Evolutionary conservation across 768 basidiomycete genomes (phyloP).

Genomic region (Pholiota conissans): DNA sequence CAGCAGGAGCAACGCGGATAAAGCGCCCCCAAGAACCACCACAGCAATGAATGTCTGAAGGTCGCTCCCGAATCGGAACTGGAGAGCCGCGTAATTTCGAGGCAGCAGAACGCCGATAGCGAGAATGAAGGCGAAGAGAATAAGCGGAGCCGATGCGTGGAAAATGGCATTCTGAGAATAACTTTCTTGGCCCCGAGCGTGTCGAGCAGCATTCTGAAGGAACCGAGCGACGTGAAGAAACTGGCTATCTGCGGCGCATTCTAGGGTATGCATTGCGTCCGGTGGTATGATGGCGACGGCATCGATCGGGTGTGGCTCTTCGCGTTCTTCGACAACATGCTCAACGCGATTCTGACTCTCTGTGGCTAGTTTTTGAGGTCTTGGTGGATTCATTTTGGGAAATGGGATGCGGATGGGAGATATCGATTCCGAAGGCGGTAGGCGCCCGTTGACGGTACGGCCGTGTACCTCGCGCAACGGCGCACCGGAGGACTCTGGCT

Average conservation of each 20-base stretch:
- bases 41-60: neutral
- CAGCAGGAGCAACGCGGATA: slow-evolving; percentile 5
- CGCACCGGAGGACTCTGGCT: neutral
- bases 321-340: neutral
- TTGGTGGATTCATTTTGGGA: neutral
- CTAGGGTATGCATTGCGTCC: neutral
- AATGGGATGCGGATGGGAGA: neutral
- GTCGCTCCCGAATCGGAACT: neutral
- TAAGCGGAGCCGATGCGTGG: slow-evolving; percentile 5
- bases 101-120: slow-evolving; percentile 7
- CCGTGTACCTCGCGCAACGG: neutral
- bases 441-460: neutral
- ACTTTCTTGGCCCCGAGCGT: neutral
- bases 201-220: slow-evolving; percentile 13
- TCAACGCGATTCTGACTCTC: too few species aligned
- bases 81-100: neutral
- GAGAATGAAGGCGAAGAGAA: slow-evolving; percentile 11
- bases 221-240: slow-evolving; percentile 8
- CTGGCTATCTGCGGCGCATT: neutral
- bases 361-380: neutral
- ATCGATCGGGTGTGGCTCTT: neutral
- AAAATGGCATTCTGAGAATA: slow-evolving; percentile 11
- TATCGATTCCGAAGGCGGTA: neutral
- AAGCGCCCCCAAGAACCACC: slow-evolving; percentile 5
- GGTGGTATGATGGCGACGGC: neutral